phyloP scores from a whole-genome alignment of 176 grass and related monocot genomes.

The Otatea glauca region DNA sequence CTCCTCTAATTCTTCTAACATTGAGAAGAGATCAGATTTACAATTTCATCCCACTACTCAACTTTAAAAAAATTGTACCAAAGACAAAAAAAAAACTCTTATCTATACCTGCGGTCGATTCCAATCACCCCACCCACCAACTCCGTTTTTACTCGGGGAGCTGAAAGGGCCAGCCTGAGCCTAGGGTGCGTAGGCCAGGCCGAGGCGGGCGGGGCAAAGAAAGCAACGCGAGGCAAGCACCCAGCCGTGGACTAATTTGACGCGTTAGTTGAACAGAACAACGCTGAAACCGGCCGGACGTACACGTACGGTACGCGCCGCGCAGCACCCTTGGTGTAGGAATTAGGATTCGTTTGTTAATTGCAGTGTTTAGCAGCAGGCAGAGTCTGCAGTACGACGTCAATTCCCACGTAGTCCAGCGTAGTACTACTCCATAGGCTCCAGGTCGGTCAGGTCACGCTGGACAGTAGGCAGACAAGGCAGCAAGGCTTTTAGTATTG shows the following conservation, averaged over 20 bases:
- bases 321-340: not conserved
- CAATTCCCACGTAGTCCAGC: not conserved
- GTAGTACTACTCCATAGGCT: no score
- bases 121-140: slow-evolving; percentile 49
- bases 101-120: not conserved
- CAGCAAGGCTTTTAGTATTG: slow-evolving; percentile 18
- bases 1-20: no score
- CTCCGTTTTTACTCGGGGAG: slow-evolving; percentile 48
- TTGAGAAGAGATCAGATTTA: no score
- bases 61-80: no score
- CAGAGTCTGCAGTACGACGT: not conserved
- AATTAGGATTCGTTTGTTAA: not conserved
- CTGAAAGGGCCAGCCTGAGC: not conserved
- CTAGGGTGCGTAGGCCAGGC: not conserved
- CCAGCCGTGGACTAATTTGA: slow-evolving; percentile 44
- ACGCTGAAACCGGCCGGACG: not conserved
- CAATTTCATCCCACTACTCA: no score
- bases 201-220: not conserved
- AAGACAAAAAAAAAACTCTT: no score
- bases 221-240: slow-evolving; percentile 2
- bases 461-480: slow-evolving; percentile 12
- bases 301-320: not conserved
- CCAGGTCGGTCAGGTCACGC: not conserved
- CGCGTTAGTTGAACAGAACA: slow-evolving; percentile 34
- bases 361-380: no score